Evolutionary conservation across 805 yeast species (phyloP).

Genomic region (Starmera quercuum): DNA sequence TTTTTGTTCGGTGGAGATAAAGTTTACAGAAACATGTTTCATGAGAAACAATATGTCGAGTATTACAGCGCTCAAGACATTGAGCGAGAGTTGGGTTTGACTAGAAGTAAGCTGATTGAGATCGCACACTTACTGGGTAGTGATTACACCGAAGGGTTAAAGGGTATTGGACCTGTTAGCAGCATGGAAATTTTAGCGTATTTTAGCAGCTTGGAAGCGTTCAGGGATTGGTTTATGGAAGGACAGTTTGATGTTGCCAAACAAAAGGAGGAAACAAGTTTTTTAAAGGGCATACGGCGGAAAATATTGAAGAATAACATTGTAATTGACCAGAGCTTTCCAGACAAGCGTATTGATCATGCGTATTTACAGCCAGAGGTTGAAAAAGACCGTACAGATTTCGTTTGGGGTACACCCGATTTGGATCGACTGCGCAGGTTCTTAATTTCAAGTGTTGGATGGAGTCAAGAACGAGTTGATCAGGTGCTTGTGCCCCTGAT

Average conservation of each 20-base stretch:
- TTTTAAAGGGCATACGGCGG: constrained; percentile 51
- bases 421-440: constrained; percentile 69
- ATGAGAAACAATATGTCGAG: constrained; percentile 87
- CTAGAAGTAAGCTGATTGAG: constrained; percentile 58
- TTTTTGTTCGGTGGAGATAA: constrained; percentile 84
- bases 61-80: constrained; percentile 59
- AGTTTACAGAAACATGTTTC: constrained; percentile 89
- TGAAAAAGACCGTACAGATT: constrained; percentile 68
- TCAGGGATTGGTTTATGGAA: constrained; percentile 32
- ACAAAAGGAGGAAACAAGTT: constrained; percentile 33
- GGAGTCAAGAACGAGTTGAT: constrained; percentile 72
- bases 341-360: constrained; percentile 56
- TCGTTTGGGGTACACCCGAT: constrained; percentile 89
- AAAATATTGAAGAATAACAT: constrained; percentile 45
- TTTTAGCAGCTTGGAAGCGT: constrained; percentile 41
- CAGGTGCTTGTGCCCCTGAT: constrained; percentile 83
- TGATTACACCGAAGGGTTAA: constrained; percentile 90
- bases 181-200: constrained; percentile 89
- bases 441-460: constrained; percentile 64
- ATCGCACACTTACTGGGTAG: constrained; percentile 84
- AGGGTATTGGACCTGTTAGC: constrained; percentile 90
- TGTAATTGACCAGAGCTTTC: constrained; percentile 58
- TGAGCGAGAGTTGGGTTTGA: constrained; percentile 55
- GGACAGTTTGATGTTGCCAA: constrained; percentile 34
- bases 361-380: constrained; percentile 82